Conservation (phyloP, 345 rosid species). For the Draba incana region DNA sequence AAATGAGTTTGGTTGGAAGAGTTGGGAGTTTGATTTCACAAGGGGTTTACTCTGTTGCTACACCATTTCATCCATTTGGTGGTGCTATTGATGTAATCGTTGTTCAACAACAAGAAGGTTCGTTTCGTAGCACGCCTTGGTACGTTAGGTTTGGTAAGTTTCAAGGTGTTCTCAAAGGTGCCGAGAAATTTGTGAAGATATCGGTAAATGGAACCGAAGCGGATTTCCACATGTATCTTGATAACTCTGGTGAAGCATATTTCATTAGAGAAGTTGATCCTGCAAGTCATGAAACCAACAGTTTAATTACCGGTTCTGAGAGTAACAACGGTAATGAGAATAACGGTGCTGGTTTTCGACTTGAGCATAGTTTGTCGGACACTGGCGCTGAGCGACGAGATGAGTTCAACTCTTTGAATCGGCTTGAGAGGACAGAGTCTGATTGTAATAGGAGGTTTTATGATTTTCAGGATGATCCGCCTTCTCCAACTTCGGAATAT, state of each 20-base stretch:
- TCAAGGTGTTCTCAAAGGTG: constrained; percentile 91
- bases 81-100: constrained; percentile 95
- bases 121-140: constrained; percentile 89
- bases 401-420: constrained; percentile 47
- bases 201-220: constrained; percentile 82
- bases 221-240: constrained; percentile 85
- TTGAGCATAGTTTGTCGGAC: constrained; percentile 77
- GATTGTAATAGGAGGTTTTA: constrained; percentile 65
- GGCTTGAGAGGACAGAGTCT: constrained; percentile 72
- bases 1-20: constrained; percentile 89
- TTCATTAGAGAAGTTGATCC: constrained; percentile 73
- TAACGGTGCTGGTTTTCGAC: constrained; percentile 37
- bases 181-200: constrained; percentile 76
- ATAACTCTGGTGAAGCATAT: constrained; percentile 93
- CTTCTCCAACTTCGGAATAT: constrained; percentile 59
- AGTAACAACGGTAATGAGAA: constrained; percentile 35
- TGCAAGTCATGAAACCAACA: constrained; percentile 34
- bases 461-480: constrained; percentile 70
- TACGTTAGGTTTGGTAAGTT: constrained; percentile 92
- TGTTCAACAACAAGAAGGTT: constrained; percentile 85
- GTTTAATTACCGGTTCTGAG: constrained; percentile 32
- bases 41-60: constrained; percentile 88
- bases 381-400: constrained; percentile 51
- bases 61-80: constrained; percentile 95
- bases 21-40: constrained; percentile 85